Conservation (phyloP, 2,329 filamentous ascomycete species). For the Teratosphaeria gauchensis region DNA sequence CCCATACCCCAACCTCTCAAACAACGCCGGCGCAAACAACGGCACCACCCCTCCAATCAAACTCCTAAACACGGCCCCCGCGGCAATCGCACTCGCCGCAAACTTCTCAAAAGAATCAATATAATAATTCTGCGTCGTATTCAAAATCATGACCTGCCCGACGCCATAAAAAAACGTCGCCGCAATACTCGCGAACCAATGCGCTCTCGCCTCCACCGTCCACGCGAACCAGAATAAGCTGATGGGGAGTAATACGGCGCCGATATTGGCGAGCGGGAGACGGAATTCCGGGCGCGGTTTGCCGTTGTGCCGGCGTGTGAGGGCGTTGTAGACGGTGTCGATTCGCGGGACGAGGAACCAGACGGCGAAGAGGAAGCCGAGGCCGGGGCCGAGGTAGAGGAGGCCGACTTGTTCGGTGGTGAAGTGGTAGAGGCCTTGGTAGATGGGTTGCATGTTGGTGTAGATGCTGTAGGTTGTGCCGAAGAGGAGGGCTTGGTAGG, state of each 20-base stretch:
- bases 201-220: conserved; percentile 32
- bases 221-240: conserved; percentile 37
- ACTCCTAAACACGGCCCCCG: conserved; percentile 38
- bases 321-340: conserved; percentile 37
- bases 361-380: conserved; percentile 35
- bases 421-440: conserved; percentile 34
- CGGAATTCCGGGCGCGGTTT: conserved; percentile 35
- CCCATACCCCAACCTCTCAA: conserved; percentile 38
- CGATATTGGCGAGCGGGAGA: conserved; percentile 38
- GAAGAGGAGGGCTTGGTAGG: conserved; percentile 39
- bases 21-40: conserved; percentile 34
- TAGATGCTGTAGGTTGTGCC: conserved; percentile 41
- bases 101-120: conserved; percentile 44
- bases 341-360: conserved; percentile 40
- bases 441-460: conserved; percentile 41
- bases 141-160: conserved; percentile 45
- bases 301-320: conserved; percentile 32
- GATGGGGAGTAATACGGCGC: conserved; percentile 33
- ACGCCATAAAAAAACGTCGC: conserved; percentile 42
- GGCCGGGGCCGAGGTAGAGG: conserved; percentile 36
- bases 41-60: conserved; percentile 40
- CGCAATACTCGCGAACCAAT: conserved; percentile 33
- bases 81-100: conserved; percentile 42
- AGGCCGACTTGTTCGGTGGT: conserved; percentile 38
- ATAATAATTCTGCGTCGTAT: conserved; percentile 46